A percentile compares a stretch with the other conserved stretches of the same genome.
phyloP scores from a whole-genome alignment of 2,329 filamentous ascomycete genomes.

The Aureobasidium zeae region DNA sequence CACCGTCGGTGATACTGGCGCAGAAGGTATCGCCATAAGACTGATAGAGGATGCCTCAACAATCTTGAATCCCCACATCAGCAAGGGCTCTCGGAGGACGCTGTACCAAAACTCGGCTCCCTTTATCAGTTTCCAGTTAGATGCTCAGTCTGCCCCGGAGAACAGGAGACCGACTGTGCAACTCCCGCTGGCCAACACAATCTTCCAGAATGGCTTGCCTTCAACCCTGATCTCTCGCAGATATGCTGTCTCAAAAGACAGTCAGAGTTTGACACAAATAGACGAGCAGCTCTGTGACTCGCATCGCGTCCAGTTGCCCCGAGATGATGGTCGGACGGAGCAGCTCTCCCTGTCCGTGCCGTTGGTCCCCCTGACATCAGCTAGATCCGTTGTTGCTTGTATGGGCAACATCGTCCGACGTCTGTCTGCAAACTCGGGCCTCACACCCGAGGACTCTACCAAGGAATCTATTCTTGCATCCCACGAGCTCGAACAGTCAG shows the following conservation, averaged over 20 bases:
- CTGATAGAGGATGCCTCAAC: background rate
- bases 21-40: conserved; percentile 2
- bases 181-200: conserved; percentile 65
- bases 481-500: conserved; percentile 57
- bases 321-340: background rate
- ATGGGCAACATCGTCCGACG: conserved; percentile 72
- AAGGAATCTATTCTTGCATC: conserved; percentile 49
- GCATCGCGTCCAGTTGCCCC: conserved; percentile 6
- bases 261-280: background rate
- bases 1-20: conserved; percentile 2
- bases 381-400: conserved; percentile 53
- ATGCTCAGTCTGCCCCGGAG: background rate
- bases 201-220: conserved; percentile 60
- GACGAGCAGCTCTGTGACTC: conserved; percentile 8
- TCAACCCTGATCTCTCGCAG: conserved; percentile 43
- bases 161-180: conserved; percentile 20
- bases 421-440: conserved; percentile 37
- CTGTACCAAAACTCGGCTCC: conserved; percentile 1
- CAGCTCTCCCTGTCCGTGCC: conserved; percentile 33
- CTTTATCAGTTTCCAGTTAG: conserved; percentile 6
- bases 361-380: conserved; percentile 53
- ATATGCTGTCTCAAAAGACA: background rate
- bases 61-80: conserved; percentile 1
- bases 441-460: conserved; percentile 10
- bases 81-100: background rate